Percentiles rank a stretch among this genome's conserved stretches.
phyloP scores from a whole-genome alignment of 169 alveolate genomes.

The Pseudocohnilembus persalinus region DNA sequence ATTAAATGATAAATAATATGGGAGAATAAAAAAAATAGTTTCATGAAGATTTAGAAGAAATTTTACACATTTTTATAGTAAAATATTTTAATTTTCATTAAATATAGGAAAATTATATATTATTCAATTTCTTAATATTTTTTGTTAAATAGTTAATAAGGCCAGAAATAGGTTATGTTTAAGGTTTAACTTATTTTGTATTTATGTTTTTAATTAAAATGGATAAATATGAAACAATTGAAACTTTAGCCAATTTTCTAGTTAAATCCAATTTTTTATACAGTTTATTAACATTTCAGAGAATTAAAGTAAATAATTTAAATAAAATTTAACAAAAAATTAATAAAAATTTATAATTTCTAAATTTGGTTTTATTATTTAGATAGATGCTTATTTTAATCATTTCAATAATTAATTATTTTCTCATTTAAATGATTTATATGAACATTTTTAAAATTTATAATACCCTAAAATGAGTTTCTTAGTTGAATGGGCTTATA shows the following conservation, averaged over 20 bases:
- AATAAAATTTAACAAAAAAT: too few relatives aligned
- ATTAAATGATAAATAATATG: conserved; percentile 21
- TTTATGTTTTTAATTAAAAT: conserved; percentile 30
- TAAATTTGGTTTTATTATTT: too few relatives aligned
- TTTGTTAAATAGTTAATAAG: neutral
- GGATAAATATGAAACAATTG: conserved; percentile 19
- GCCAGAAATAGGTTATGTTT: conserved; percentile 40
- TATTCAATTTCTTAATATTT: too few relatives aligned
- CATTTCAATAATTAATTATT: too few relatives aligned
- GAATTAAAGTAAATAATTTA: neutral
- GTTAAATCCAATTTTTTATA: conserved; percentile 10
- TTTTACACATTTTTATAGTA: conserved; percentile 16
- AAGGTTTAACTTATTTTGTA: conserved; percentile 33
- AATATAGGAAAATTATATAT: neutral
- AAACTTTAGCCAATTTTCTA: conserved; percentile 21
- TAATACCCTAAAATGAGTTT: neutral
- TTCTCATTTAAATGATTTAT: neutral
- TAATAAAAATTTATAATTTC: too few relatives aligned
- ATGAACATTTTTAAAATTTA: neutral
- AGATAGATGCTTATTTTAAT: neutral
- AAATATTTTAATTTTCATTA: neutral
- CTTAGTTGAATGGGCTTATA: neutral
- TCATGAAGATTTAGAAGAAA: conserved; percentile 26
- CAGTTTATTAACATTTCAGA: conserved; percentile 14
- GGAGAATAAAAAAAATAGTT: conserved; percentile 11